These are phyloP conservation scores for Termitomyces sp. DNA, from an alignment of 768 basidiomycete genomes.

Conservation along the genomic window DNA sequence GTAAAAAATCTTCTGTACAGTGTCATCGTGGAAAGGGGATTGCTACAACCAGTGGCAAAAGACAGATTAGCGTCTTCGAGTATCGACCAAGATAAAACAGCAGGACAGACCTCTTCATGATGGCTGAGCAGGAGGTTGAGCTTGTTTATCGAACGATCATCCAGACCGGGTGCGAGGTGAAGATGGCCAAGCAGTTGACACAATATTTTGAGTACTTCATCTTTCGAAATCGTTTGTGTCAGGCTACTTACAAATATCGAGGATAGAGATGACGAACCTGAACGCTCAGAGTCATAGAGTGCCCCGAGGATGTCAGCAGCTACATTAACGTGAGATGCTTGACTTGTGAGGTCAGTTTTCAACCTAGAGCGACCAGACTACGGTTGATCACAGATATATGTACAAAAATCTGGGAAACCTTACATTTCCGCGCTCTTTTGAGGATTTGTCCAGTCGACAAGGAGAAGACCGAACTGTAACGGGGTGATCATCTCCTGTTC, in stretches of 20 bases:
- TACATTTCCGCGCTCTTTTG: slow-evolving; percentile 53
- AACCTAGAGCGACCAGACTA: not conserved
- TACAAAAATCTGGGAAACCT: slow-evolving; percentile 8
- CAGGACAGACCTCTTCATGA: slow-evolving; percentile 37
- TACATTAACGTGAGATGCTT: slow-evolving; percentile 48
- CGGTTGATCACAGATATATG: not conserved
- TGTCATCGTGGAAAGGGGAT: slow-evolving; percentile 50
- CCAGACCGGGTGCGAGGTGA: slow-evolving; percentile 36
- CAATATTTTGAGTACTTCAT: slow-evolving; percentile 55
- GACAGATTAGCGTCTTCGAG: not conserved
- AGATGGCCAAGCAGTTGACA: slow-evolving; percentile 62
- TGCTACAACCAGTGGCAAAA: slow-evolving; percentile 29
- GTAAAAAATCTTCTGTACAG: slow-evolving; percentile 47
- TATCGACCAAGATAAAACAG: not conserved
- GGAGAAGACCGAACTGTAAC: slow-evolving; percentile 68
- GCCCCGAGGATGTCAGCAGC: slow-evolving; percentile 48
- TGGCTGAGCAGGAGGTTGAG: slow-evolving; percentile 43
- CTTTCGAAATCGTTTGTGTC: slow-evolving; percentile 24
- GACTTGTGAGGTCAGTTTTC: slow-evolving; percentile 11
- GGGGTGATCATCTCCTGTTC: slow-evolving; percentile 71
- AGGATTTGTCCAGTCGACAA: slow-evolving; percentile 88
- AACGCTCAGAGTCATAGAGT: slow-evolving; percentile 40
- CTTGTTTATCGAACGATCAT: slow-evolving; percentile 34
- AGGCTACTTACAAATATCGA: not conserved
- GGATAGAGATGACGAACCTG: slow-evolving; percentile 25